Base-by-base conservation (phyloP, 306 rosid species). In the Vicia faba region DNA sequence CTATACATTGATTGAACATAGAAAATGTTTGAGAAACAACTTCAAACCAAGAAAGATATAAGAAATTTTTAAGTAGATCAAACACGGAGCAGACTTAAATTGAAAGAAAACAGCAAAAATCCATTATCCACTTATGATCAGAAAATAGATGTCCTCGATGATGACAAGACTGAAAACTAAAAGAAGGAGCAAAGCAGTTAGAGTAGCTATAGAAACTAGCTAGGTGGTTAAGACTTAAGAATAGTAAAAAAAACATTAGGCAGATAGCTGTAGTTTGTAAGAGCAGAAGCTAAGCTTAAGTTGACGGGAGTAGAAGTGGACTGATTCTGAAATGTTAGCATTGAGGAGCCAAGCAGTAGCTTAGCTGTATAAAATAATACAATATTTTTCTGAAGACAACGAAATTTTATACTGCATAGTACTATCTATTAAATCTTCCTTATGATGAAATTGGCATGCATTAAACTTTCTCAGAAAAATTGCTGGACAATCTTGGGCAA, bases 401-500 rank as follows among this genome's bases (percentile, higher is more conserved):
- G 19, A 44, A n/a, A 44, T 44, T 44, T 44, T n/a, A 44, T 44
- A 5, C 50, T 1, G 50, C 50, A 44, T 44, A 44, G 14, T 3
- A n/a, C 50, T 44, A 44, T 7, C 7, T 44, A 31, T 31, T 31
- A 31, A 31, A 31, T 31, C 5, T 44, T 44, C 19, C 18, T 13
- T 44, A n/a, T 44, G 50, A 44, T 44, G 50, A 15, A n/a, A 44
- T 44, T 44, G 50, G 7, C 16, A 4, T 13, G 50, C 5, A 15
- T n/a, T 44, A 44, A n/a, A 44, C 50, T n/a, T n/a, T 44, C 19
- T 44, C 50, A n/a, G 57, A 50, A 16, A 50, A 50, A 2, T 50
- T 50, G 57, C 3, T 50, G 29, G 29, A 65, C 66, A 76, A 64
- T 72, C 35, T 72, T 48, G 65, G 12, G 51, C 31, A 19, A 51